phyloP scores from a whole-genome alignment of 768 basidiomycete species.

The Hemileccinum rubropunctum region DNA sequence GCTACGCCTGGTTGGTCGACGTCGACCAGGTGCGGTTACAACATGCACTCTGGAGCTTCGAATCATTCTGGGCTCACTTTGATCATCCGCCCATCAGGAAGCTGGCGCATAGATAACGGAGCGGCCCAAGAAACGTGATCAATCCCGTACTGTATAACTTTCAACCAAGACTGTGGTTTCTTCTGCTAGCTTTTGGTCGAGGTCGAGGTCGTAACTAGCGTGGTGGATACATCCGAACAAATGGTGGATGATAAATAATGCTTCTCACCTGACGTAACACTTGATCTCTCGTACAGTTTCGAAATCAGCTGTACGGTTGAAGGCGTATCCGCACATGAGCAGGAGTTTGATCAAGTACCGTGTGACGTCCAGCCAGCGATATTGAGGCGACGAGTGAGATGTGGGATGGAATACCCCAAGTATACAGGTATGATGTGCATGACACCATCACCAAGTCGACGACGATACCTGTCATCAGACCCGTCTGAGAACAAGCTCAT shows the following conservation, averaged over 20 bases:
- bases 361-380: constrained; percentile 99
- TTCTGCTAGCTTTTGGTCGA: constrained; percentile 88
- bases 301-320: constrained; percentile 99
- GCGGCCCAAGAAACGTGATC: neutral
- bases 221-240: constrained; percentile 1
- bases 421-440: constrained; percentile 99
- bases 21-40: constrained; percentile 98
- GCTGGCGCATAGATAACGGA: constrained; percentile 41
- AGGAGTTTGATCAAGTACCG: constrained; percentile 99
- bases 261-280: constrained; percentile 88
- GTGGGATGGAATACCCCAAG: constrained; percentile 93
- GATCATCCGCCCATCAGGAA: constrained; percentile 93
- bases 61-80: constrained; percentile 98
- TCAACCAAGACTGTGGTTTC: constrained; percentile 97
- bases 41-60: constrained; percentile 99
- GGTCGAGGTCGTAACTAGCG: constrained; percentile 89
- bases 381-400: constrained; percentile 90
- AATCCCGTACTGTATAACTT: constrained; percentile 79
- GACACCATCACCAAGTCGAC: constrained; percentile 98
- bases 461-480: constrained; percentile 96
- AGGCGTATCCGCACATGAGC: constrained; percentile 99
- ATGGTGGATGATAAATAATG: neutral
- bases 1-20: constrained; percentile 96
- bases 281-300: constrained; percentile 99
- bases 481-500: constrained; percentile 41